These are phyloP conservation scores for Arthrobotrys megalospora DNA, from an alignment of 2,329 filamentous ascomycete species.

Conservation along the genomic window DNA sequence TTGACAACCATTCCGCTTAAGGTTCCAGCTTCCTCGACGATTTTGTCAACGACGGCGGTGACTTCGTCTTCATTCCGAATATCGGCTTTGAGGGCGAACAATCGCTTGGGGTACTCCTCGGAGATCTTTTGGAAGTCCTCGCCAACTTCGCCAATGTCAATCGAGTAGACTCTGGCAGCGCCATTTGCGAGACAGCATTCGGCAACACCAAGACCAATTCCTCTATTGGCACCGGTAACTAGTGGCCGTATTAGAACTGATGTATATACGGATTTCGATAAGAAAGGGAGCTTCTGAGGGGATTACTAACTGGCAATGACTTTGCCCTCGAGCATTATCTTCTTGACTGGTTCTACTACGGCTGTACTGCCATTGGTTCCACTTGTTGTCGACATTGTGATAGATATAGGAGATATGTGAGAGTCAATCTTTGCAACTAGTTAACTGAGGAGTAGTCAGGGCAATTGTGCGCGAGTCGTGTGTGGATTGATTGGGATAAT, in stretches of 20 bases:
- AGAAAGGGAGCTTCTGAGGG: not conserved
- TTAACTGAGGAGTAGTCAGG: not conserved
- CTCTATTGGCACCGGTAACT: conserved; percentile 69
- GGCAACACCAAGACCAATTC: conserved; percentile 70
- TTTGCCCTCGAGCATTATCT: conserved; percentile 65
- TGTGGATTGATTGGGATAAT: not conserved
- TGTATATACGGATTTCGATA: not conserved
- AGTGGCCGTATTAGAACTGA: conserved; percentile 14
- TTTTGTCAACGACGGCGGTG: conserved; percentile 68
- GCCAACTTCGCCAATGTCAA: conserved; percentile 67
- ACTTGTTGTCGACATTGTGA: conserved; percentile 43
- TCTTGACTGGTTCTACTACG: conserved; percentile 63
- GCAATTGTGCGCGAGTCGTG: not conserved
- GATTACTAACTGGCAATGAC: conserved; percentile 66
- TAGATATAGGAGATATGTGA: not conserved
- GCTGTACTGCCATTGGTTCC: conserved; percentile 18
- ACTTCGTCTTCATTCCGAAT: conserved; percentile 69
- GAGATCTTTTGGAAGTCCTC: conserved; percentile 66
- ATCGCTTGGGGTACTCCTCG: conserved; percentile 68
- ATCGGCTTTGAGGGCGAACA: conserved; percentile 70
- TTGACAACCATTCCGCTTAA: conserved; percentile 69
- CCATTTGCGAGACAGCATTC: conserved; percentile 70
- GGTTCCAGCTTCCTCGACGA: conserved; percentile 67
- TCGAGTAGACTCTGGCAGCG: conserved; percentile 68
- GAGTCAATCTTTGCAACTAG: not conserved